Conservation (phyloP, 805 yeast species). For the Wickerhamomyces alni region DNA sequence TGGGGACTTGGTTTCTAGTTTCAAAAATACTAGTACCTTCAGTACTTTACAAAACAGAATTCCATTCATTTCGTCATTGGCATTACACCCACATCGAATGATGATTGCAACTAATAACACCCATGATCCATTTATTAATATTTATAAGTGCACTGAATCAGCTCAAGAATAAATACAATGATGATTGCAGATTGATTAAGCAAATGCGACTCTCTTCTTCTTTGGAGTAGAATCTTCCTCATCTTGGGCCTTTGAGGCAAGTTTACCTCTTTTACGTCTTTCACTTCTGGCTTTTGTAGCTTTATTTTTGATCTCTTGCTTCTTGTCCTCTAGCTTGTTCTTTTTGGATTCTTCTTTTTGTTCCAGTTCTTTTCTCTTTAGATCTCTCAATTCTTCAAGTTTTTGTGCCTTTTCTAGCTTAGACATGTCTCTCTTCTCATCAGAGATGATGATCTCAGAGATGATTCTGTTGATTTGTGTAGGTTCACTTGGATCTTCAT, state of each 20-base stretch:
- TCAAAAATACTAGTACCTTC: slow-evolving; percentile 40
- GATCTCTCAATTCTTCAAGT: slow-evolving; percentile 83
- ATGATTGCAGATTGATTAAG: slow-evolving; percentile 20
- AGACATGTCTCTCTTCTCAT: slow-evolving; percentile 75
- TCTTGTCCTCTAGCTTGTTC: slow-evolving; percentile 67
- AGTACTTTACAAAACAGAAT: slow-evolving; percentile 22
- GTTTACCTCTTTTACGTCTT: slow-evolving; percentile 52
- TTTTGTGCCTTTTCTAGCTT: slow-evolving; percentile 86
- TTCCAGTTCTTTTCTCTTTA: slow-evolving; percentile 83
- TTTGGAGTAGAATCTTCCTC: slow-evolving; percentile 18
- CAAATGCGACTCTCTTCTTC: slow-evolving; percentile 45
- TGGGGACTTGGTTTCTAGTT: slow-evolving; percentile 64
- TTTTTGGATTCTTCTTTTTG: slow-evolving; percentile 68
- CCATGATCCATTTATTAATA: slow-evolving; percentile 66
- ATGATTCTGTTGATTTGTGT: slow-evolving; percentile 62
- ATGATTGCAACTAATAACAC: slow-evolving; percentile 80
- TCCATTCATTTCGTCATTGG: slow-evolving; percentile 54
- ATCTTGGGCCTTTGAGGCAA: slow-evolving; percentile 18
- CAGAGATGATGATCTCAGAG: slow-evolving; percentile 73
- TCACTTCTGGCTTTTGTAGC: slow-evolving; percentile 62
- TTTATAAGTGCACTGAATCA: slow-evolving; percentile 47
- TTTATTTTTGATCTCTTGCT: slow-evolving; percentile 67
- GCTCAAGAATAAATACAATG: slow-evolving; percentile 1
- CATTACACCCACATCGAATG: slow-evolving; percentile 94
- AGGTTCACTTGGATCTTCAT: slow-evolving; percentile 50